Conservation (phyloP, 1,139 yeast species). For the Pichia sp. region DNA sequence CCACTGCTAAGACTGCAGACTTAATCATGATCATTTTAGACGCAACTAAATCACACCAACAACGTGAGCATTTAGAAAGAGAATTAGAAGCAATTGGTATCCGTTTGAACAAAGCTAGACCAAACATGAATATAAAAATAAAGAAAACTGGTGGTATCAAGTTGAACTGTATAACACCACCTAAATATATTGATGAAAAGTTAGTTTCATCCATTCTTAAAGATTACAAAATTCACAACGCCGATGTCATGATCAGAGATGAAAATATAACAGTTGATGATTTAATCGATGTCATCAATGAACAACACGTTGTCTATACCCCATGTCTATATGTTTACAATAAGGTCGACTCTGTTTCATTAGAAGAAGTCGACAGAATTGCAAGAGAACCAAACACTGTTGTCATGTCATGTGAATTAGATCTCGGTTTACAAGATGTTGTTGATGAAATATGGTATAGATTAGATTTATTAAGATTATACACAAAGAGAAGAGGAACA, state of each 20-base stretch:
- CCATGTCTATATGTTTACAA: conserved; percentile 94
- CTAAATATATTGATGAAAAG: conserved; percentile 87
- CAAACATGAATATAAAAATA: conserved; percentile 85
- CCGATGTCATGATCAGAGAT: conserved; percentile 95
- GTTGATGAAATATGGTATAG: conserved; percentile 94
- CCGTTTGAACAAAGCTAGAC: conserved; percentile 87
- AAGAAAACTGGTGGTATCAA: conserved; percentile 96
- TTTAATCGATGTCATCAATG: conserved; percentile 90
- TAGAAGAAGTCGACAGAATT: conserved; percentile 87
- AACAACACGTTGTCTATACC: conserved; percentile 83
- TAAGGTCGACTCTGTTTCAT: conserved; percentile 91
- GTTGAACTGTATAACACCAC: conserved; percentile 89
- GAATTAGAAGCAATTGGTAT: conserved; percentile 98
- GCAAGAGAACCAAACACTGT: conserved; percentile 95
- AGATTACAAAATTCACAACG: conserved; percentile 92
- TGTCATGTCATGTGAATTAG: conserved; percentile 92
- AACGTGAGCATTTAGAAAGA: conserved; percentile 88
- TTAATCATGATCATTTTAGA: conserved; percentile 90
- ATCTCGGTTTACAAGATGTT: conserved; percentile 96
- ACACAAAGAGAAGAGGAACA: conserved; percentile 95
- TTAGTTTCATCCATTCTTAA: conserved; percentile 95
- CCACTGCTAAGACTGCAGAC: conserved; percentile 96
- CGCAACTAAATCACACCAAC: conserved; percentile 93
- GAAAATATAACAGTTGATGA: conserved; percentile 99
- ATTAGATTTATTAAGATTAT: conserved; percentile 86